Evolutionary conservation across 2,329 filamentous ascomycete genomes (phyloP).

Genomic region (Orbilia brochopaga): DNA sequence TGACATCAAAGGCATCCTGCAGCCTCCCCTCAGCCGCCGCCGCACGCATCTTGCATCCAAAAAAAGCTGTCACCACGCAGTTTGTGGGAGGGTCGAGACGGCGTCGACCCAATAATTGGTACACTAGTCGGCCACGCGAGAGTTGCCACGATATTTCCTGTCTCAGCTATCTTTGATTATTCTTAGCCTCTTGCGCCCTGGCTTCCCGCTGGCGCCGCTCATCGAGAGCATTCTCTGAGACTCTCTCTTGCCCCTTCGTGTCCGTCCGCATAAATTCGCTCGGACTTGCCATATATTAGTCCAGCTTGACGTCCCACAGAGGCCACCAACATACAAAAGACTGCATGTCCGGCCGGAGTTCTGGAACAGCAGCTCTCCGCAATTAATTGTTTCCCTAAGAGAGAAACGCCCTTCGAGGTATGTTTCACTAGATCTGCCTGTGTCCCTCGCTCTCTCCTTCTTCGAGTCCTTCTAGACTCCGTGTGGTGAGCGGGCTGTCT

Average conservation of each 20-base stretch:
- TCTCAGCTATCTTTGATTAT: constrained; percentile 30
- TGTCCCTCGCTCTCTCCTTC: constrained; percentile 18
- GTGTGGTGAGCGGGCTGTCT: neutral
- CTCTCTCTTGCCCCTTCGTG: constrained; percentile 21
- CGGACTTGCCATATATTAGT: constrained; percentile 27
- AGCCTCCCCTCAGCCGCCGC: constrained; percentile 16
- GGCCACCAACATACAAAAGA: constrained; percentile 37
- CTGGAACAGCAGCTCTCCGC: constrained; percentile 34
- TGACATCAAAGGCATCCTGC: constrained; percentile 19
- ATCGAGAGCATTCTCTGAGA: constrained; percentile 7
- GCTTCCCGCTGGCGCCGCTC: constrained; percentile 25
- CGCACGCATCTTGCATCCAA: constrained; percentile 11
- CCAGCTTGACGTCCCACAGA: constrained; percentile 47
- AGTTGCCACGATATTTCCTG: constrained; percentile 48
- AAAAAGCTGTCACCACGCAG: constrained; percentile 12
- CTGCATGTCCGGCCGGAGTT: constrained; percentile 42
- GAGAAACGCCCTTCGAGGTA: constrained; percentile 33
- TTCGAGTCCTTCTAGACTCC: neutral
- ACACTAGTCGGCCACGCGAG: constrained; percentile 45
- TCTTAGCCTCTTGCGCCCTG: constrained; percentile 23
- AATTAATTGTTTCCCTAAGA: constrained; percentile 15
- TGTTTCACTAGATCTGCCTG: constrained; percentile 45
- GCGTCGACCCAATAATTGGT: constrained; percentile 18
- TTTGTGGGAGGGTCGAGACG: constrained; percentile 41
- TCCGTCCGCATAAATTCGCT: constrained; percentile 32